Evolutionary conservation across 163 green algal species (phyloP).

Genomic region (Scenedesmus sp.): DNA sequence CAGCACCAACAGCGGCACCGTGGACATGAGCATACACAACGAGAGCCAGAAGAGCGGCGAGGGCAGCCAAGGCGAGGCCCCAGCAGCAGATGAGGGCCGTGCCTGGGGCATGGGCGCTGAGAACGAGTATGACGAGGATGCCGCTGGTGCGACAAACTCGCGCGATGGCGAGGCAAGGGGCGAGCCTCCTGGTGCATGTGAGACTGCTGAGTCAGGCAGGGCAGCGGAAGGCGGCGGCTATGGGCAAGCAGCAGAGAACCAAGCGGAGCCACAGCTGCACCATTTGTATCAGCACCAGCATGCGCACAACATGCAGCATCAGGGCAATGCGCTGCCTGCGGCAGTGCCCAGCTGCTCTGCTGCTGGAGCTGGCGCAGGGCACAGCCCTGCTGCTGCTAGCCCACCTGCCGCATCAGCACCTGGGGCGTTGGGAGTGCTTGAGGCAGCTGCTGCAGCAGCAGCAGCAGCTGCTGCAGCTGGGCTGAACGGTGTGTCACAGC

Average conservation of each 20-base stretch:
- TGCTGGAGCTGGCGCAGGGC: neutral
- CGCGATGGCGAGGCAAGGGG: constrained; percentile 48
- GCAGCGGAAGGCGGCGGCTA: neutral
- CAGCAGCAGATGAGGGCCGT: constrained; percentile 5
- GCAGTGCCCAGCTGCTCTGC: constrained; percentile 24
- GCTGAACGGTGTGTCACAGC: neutral
- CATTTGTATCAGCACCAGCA: constrained; percentile 8
- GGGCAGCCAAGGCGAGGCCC: constrained; percentile 34
- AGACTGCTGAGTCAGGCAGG: constrained; percentile 42
- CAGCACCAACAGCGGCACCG: constrained; percentile 55
- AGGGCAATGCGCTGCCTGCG: neutral
- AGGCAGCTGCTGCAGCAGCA: neutral
- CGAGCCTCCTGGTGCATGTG: constrained; percentile 42
- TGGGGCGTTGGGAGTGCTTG: neutral
- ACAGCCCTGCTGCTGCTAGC: neutral
- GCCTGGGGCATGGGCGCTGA: neutral
- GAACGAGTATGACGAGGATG: constrained; percentile 26
- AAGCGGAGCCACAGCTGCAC: neutral
- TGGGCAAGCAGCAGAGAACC: neutral
- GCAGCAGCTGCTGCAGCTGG: constrained; percentile 9
- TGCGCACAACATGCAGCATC: neutral
- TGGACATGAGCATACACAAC: constrained; percentile 52
- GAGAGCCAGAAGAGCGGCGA: constrained; percentile 41
- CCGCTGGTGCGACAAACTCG: constrained; percentile 24
- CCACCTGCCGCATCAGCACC: neutral